Percentiles rank a stretch among this genome's conserved stretches.
These are phyloP conservation scores for Trichomonas tenax DNA, from an alignment of 208 protist species.

Conservation along the genomic window DNA sequence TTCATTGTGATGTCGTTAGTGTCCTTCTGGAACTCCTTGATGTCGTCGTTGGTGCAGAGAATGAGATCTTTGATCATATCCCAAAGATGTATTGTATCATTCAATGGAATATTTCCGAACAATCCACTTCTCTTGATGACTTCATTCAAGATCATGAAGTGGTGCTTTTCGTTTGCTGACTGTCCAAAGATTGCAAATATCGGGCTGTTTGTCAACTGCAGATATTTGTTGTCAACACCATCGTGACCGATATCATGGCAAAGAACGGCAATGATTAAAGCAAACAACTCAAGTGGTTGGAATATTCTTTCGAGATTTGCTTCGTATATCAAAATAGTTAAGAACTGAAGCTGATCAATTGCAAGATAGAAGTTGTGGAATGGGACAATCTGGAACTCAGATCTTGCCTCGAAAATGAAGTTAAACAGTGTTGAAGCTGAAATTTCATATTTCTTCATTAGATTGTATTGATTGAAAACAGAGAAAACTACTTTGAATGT, in stretches of 20 bases:
- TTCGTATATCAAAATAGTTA: not conserved
- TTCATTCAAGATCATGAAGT: not conserved
- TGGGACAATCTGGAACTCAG: not conserved
- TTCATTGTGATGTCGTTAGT: not conserved
- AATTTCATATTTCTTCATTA: not conserved
- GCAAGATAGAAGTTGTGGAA: not conserved
- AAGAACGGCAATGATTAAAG: constrained; percentile 60
- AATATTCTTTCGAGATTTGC: constrained; percentile 49
- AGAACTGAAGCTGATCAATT: not conserved
- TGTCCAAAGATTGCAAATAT: not conserved
- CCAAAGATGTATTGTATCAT: not conserved
- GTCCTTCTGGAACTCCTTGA: not conserved
- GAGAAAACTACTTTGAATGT: not conserved
- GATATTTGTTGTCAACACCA: constrained; percentile 67
- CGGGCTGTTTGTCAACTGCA: not conserved
- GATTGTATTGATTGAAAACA: not conserved
- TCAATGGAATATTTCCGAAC: not conserved
- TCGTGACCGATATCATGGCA: constrained; percentile 88
- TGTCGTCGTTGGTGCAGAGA: not conserved
- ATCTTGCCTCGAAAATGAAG: not conserved
- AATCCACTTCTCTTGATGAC: not conserved
- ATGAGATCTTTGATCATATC: not conserved
- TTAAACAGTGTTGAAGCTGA: not conserved
- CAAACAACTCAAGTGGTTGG: constrained; percentile 56
- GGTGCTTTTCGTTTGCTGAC: not conserved